Evolutionary conservation across 805 yeast species (phyloP).

Genomic region (Yamadazyma endophytica): DNA sequence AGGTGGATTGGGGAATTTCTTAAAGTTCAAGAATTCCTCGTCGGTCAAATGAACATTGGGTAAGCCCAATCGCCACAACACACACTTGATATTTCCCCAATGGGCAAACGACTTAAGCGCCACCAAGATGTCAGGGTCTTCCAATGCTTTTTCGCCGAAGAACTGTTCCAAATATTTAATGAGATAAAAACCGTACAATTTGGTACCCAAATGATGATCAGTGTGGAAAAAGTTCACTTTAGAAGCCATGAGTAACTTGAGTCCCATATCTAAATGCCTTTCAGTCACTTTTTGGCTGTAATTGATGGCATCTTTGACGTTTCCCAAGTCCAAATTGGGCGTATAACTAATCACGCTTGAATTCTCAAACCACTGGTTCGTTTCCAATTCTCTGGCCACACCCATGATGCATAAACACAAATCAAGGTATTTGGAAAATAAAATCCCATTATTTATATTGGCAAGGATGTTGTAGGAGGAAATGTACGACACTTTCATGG

Average conservation of each 20-base stretch:
- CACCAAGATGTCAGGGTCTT: slow-evolving; percentile 38
- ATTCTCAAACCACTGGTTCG: slow-evolving; percentile 46
- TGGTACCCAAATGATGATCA: slow-evolving; percentile 52
- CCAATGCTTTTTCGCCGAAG: slow-evolving; percentile 37
- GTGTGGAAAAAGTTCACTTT: slow-evolving; percentile 52
- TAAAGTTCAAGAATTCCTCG: slow-evolving; percentile 25
- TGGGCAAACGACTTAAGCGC: slow-evolving; percentile 50
- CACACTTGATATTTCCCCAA: slow-evolving; percentile 52
- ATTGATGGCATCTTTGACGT: slow-evolving; percentile 29
- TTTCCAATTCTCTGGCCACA: slow-evolving; percentile 46
- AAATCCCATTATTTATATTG: slow-evolving; percentile 30
- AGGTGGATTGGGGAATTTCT: slow-evolving; percentile 38
- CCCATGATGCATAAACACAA: slow-evolving; percentile 47
- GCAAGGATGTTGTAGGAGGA: slow-evolving; percentile 43
- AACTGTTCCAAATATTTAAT: slow-evolving; percentile 31
- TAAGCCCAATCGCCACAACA: slow-evolving; percentile 37
- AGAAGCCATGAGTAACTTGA: slow-evolving; percentile 39
- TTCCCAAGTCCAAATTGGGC: slow-evolving; percentile 14
- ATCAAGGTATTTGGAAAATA: slow-evolving; percentile 32
- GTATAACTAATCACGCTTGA: slow-evolving; percentile 35
- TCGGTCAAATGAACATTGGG: slow-evolving; percentile 32
- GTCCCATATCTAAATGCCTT: slow-evolving; percentile 39
- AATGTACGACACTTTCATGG: slow-evolving; percentile 30
- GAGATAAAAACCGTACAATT: slow-evolving; percentile 43
- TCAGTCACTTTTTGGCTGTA: slow-evolving; percentile 24